Evolutionary conservation across 2,329 filamentous ascomycete genomes (phyloP), one percentile per base, ranked within the genome.

Genomic region (Xylariales sp.): DNA sequence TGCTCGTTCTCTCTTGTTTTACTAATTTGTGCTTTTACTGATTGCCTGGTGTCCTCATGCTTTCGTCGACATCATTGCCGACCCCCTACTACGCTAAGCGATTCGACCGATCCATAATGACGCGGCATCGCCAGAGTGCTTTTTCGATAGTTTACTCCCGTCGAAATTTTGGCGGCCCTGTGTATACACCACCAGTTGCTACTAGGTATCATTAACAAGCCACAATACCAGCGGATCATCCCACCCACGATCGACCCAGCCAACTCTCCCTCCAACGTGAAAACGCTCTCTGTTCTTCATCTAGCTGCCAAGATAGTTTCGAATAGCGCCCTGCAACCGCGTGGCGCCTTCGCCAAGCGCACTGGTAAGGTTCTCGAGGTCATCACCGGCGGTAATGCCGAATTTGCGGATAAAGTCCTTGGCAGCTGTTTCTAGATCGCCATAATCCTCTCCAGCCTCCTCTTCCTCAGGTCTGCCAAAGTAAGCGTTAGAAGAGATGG

Each of bases 341-440:
- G 74, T 79, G 12, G 89, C 89, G 29, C 89, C 91, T 54, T 96
- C 89, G 20, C 91, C 93, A 5, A 96, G 68, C 46, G 88, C 75
- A 50, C 82, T 80, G 17, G 83, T 85, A 51, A 97, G 63, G 62
- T 95, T 95, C 62, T 98, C 93, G 40, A 98, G 67, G 62, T 98
- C 93, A 58, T 98, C 93, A 40, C 89, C 90, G 17, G 93, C 91
- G 4, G 91, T 97, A 51, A 96, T 86, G 34, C 93, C 93, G 58
- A 97, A 96, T 58, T 87, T 89, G 56, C 93, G 81, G 21, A 97
- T 83, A 65, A 97, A 95, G 63, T 98, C 93, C 34, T 93, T 95
- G 42, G 93, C 93, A 0, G 89, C 89, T n/a, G 71, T 76, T 66
- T 98, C 93, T 42, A 98, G 69, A 55, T 96, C 90, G 32, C 90